Conservation (phyloP, 2,329 filamentous ascomycete species). For the Botrytis galanthina region DNA sequence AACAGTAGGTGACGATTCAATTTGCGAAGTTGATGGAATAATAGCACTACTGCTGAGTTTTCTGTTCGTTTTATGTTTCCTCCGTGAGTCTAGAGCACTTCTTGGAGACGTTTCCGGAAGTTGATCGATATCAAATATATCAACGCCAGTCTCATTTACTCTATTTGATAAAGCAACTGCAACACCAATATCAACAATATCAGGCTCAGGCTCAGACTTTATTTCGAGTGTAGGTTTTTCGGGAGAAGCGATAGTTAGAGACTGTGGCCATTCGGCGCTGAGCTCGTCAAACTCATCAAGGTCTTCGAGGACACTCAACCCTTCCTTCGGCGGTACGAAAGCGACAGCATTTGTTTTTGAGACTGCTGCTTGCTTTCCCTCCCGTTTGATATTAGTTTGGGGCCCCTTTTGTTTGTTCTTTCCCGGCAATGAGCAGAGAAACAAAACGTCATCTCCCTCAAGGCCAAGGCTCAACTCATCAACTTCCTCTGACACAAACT, state of each 20-base stretch:
- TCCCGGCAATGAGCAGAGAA: slow-evolving; percentile 27
- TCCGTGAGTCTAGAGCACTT: slow-evolving; percentile 12
- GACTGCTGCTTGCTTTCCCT: background rate
- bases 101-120: slow-evolving; percentile 17
- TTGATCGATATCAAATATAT: slow-evolving; percentile 12
- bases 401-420: background rate
- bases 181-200: background rate
- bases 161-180: background rate
- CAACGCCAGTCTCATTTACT: background rate
- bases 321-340: background rate
- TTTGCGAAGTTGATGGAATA: slow-evolving; percentile 14
- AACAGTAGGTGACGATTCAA: background rate
- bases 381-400: background rate
- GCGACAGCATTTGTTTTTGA: background rate
- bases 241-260: background rate
- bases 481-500: slow-evolving; percentile 26
- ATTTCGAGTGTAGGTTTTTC: background rate
- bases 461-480: slow-evolving; percentile 34
- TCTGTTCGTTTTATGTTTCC: background rate
- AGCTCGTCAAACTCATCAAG: slow-evolving; percentile 20
- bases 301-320: background rate
- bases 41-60: slow-evolving; percentile 7
- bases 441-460: slow-evolving; percentile 28
- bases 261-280: slow-evolving; percentile 8
- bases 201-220: background rate